These are phyloP conservation scores for Trifolium repens DNA, from an alignment of 306 rosid genomes.

Conservation along the genomic window DNA sequence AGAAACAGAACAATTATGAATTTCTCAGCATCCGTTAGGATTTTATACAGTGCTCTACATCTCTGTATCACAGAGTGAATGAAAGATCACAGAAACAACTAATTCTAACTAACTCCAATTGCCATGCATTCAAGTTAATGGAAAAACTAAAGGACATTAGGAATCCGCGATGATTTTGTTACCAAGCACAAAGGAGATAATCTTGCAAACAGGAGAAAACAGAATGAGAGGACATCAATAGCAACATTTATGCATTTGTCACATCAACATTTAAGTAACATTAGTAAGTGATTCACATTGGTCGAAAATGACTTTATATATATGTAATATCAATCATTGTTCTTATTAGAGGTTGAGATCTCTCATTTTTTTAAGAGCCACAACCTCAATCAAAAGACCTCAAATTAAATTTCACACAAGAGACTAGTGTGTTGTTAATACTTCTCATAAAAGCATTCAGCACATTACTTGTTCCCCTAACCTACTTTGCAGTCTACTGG, in stretches of 20 bases:
- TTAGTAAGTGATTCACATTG: no score
- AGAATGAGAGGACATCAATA: conserved; percentile 68
- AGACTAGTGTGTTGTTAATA: not conserved
- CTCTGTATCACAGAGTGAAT: not conserved
- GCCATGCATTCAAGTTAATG: no score
- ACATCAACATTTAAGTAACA: no score
- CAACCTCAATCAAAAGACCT: not conserved
- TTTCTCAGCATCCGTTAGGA: not conserved
- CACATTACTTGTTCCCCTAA: not conserved
- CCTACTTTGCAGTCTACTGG: not conserved
- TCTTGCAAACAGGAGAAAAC: conserved; percentile 76
- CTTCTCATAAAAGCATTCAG: not conserved
- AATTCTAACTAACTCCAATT: no score
- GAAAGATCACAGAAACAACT: no score
- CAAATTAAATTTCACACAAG: not conserved
- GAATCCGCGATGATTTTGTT: not conserved
- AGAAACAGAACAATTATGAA: not conserved
- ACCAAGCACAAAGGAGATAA: conserved; percentile 78
- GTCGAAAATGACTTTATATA: no score
- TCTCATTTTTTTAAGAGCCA: no score
- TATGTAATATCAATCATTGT: no score
- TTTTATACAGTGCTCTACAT: not conserved
- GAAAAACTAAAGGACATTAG: no score
- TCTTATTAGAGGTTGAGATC: no score
- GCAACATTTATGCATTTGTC: conserved; percentile 38